Evolutionary conservation across 495 filamentous ascomycete genomes (phyloP).

Genomic region (Penicillium odoratum): DNA sequence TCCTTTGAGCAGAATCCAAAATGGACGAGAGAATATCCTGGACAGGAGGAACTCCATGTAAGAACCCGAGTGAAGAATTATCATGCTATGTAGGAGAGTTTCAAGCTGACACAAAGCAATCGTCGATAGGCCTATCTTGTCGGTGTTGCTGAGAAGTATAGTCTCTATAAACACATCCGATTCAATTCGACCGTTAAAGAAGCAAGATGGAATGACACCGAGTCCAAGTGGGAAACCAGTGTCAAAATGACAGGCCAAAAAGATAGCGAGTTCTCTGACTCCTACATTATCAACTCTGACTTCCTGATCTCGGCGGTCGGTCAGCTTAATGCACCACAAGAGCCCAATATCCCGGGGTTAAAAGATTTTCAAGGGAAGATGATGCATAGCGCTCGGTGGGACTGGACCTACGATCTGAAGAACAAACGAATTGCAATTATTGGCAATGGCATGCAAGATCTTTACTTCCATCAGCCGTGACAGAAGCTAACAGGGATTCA

Average conservation of each 20-base stretch:
- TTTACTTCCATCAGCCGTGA: neutral
- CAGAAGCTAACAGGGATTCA: neutral
- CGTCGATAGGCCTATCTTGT: slow-evolving; percentile 56
- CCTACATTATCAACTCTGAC: slow-evolving; percentile 51
- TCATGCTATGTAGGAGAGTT: no score
- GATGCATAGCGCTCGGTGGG: slow-evolving; percentile 59
- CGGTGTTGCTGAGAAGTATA: slow-evolving; percentile 57
- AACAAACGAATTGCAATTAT: slow-evolving; percentile 56
- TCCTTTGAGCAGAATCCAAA: slow-evolving; percentile 64
- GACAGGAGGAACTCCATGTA: slow-evolving; percentile 57
- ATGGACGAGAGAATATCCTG: slow-evolving; percentile 65
- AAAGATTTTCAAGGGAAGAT: slow-evolving; percentile 54
- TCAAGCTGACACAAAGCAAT: neutral
- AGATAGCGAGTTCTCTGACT: slow-evolving; percentile 43
- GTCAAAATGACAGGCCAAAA: slow-evolving; percentile 46
- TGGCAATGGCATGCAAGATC: slow-evolving; percentile 45
- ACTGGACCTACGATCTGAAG: slow-evolving; percentile 44
- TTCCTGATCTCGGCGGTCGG: slow-evolving; percentile 67
- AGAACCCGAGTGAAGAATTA: neutral
- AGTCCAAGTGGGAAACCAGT: slow-evolving; percentile 54
- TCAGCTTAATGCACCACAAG: slow-evolving; percentile 59
- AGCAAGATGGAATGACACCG: slow-evolving; percentile 56
- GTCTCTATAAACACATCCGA: slow-evolving; percentile 56
- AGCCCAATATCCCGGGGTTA: slow-evolving; percentile 59
- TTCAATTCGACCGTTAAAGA: slow-evolving; percentile 53